These are phyloP conservation scores for Mortierella polycephala DNA, from an alignment of 371 early-diverging fungal species.

Conservation along the genomic window DNA sequence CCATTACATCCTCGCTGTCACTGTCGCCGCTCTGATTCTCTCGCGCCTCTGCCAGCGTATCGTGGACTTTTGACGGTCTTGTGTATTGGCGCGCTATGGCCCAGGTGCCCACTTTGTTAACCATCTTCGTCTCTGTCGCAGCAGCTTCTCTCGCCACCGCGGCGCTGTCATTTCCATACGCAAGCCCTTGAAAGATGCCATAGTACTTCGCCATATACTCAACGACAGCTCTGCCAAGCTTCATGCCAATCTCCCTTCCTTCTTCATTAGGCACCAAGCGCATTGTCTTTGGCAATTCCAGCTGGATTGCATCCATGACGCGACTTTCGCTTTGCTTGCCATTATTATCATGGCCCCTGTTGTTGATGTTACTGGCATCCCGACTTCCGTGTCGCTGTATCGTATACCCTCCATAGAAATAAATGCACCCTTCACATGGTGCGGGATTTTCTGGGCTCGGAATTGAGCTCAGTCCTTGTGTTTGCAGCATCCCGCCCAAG, in stretches of 20 bases:
- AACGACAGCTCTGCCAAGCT: slow-evolving; percentile 28
- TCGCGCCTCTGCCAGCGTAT: not conserved
- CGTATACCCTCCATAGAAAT: slow-evolving; percentile 41
- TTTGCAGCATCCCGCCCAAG: slow-evolving; percentile 41
- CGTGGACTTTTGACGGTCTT: not conserved
- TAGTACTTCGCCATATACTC: slow-evolving; percentile 29
- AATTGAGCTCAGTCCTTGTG: slow-evolving; percentile 20
- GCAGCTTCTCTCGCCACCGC: too few species aligned
- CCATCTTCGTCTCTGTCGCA: not conserved
- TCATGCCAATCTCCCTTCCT: slow-evolving; percentile 29
- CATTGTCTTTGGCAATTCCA: slow-evolving; percentile 37
- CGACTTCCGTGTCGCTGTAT: slow-evolving; percentile 28
- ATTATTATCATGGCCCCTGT: not conserved
- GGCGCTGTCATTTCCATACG: too few species aligned
- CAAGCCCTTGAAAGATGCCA: not conserved
- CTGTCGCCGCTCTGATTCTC: slow-evolving; percentile 29
- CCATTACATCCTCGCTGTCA: slow-evolving; percentile 12
- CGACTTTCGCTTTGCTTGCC: too few species aligned
- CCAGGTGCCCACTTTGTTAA: not conserved
- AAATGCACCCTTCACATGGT: slow-evolving; percentile 23
- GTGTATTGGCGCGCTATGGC: not conserved
- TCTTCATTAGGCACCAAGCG: slow-evolving; percentile 24
- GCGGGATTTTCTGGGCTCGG: slow-evolving; percentile 27
- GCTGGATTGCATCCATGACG: slow-evolving; percentile 40
- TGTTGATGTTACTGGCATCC: not conserved